phyloP scores from a whole-genome alignment of 2,329 filamentous ascomycete genomes.

The Myriosclerotinia scirpicola region DNA sequence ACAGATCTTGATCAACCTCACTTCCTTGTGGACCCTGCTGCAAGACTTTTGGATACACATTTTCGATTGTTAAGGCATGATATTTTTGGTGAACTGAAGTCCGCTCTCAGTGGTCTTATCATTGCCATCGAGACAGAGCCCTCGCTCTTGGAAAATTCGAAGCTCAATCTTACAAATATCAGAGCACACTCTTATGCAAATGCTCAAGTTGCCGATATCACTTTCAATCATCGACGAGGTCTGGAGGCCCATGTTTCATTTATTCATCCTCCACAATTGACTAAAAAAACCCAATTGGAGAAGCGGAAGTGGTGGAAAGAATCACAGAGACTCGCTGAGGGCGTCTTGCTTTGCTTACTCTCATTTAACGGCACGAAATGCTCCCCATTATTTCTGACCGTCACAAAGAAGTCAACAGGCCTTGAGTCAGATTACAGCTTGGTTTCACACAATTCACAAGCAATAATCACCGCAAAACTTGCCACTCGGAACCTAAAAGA shows the following conservation, averaged over 20 bases:
- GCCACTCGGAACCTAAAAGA: not conserved
- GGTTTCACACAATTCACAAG: not conserved
- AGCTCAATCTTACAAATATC: slow-evolving; percentile 26
- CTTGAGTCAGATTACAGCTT: not conserved
- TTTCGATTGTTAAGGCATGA: slow-evolving; percentile 39
- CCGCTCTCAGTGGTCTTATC: slow-evolving; percentile 33
- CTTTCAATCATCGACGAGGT: slow-evolving; percentile 2
- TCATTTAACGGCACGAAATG: slow-evolving; percentile 26
- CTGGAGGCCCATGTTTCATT: slow-evolving; percentile 10
- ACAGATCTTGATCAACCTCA: slow-evolving; percentile 24
- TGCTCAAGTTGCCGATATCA: not conserved
- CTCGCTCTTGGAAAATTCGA: slow-evolving; percentile 28
- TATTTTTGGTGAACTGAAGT: slow-evolving; percentile 36
- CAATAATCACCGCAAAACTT: slow-evolving; percentile 2
- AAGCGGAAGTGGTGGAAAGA: slow-evolving; percentile 51
- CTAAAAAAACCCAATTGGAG: not conserved
- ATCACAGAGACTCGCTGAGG: slow-evolving; percentile 48
- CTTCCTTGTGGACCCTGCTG: not conserved
- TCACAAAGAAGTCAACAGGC: not conserved
- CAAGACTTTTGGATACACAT: slow-evolving; percentile 27
- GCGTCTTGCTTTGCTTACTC: slow-evolving; percentile 50
- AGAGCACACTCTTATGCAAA: slow-evolving; percentile 3
- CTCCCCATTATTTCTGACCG: slow-evolving; percentile 32
- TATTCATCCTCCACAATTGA: not conserved
- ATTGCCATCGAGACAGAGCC: slow-evolving; percentile 31